Conservation (phyloP, 1,139 yeast genomes). For the Kluyveromyces marxianus region DNA sequence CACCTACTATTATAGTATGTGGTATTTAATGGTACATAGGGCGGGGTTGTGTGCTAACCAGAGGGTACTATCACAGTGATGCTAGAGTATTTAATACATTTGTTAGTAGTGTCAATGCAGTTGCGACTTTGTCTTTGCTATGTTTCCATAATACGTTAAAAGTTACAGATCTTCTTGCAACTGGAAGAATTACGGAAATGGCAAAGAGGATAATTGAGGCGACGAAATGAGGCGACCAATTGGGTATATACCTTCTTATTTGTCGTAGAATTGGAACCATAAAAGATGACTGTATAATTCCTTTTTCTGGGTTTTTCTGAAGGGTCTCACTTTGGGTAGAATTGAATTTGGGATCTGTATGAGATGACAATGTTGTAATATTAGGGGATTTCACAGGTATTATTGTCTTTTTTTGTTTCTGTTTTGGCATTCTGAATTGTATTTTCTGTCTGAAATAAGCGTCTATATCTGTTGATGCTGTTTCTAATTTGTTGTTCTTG, state of each 20-base stretch:
- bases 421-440: neutral
- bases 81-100: slow-evolving; percentile 1
- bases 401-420: neutral
- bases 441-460: neutral
- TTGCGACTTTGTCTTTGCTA: neutral
- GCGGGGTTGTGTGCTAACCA: too few relatives aligned
- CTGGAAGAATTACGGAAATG: neutral
- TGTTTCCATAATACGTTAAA: slow-evolving; percentile 3
- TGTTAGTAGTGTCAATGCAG: neutral
- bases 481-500: neutral
- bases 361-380: too few relatives aligned
- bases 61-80: neutral
- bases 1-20: too few relatives aligned
- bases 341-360: too few relatives aligned
- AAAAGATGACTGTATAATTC: neutral
- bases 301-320: neutral
- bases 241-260: neutral
- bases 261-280: neutral
- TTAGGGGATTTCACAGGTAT: neutral
- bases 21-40: too few relatives aligned
- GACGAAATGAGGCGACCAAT: slow-evolving; percentile 4
- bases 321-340: neutral
- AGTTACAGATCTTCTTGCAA: slow-evolving; percentile 4
- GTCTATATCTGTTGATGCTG: neutral
- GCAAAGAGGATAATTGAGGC: neutral